A percentile compares a stretch with the other conserved stretches of the same genome.
These are phyloP conservation scores for Starmerella vitae DNA, from an alignment of 805 yeast species.

Conservation along the genomic window DNA sequence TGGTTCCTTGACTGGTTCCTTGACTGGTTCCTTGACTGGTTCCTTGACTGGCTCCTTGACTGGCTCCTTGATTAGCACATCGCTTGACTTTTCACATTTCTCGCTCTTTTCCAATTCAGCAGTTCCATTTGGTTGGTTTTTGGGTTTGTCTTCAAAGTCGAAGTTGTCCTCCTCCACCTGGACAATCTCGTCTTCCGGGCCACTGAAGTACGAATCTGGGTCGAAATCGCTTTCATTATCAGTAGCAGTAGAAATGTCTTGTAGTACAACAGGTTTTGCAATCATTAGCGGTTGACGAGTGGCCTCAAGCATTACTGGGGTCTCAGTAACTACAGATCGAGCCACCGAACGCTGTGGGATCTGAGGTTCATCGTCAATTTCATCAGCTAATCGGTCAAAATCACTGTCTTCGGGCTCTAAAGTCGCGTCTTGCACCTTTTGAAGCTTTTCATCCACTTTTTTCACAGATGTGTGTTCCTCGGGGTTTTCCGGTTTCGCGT, in stretches of 20 bases:
- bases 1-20: no score
- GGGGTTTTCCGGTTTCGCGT: no score
- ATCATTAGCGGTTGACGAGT: conserved; percentile 10
- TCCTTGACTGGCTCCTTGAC: no score
- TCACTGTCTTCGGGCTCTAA: background rate
- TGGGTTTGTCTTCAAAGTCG: conserved; percentile 1
- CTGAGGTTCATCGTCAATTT: conserved; percentile 1
- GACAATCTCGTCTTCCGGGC: conserved; percentile 4
- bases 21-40: no score
- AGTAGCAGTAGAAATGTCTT: background rate
- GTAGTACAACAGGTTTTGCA: conserved; percentile 14
- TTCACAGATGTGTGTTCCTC: no score
- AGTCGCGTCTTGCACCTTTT: no score
- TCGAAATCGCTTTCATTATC: conserved; percentile 1
- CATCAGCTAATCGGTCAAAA: conserved; percentile 1
- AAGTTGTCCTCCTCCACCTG: background rate
- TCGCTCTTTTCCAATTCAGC: no score
- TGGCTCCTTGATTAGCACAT: no score
- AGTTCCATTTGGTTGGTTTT: background rate
- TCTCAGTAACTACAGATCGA: conserved; percentile 14
- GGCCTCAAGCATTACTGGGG: conserved; percentile 15
- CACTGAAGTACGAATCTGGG: conserved; percentile 5
- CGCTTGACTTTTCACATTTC: no score
- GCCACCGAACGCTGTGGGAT: conserved; percentile 16
- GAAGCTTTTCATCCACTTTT: no score